Conservation (phyloP, 768 basidiomycete species). For the Serendipita sp. region DNA sequence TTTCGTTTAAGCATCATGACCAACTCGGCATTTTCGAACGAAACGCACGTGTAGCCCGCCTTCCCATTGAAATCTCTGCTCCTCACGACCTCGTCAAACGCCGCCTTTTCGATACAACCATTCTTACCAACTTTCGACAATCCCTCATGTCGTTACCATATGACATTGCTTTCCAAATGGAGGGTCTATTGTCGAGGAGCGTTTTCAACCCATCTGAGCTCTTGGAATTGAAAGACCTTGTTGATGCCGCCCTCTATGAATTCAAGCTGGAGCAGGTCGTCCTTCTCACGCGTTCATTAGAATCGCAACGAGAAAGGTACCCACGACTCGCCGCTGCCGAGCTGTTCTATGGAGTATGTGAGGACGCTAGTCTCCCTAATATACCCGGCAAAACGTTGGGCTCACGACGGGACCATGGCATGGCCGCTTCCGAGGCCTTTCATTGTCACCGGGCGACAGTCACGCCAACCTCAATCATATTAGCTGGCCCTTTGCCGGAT, state of each 20-base stretch:
- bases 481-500: constrained; percentile 42
- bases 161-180: constrained; percentile 63
- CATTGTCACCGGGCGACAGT: constrained; percentile 22
- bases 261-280: not conserved
- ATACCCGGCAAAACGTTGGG: not conserved
- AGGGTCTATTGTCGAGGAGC: constrained; percentile 47
- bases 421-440: not conserved
- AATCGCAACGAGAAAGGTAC: no score
- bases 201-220: constrained; percentile 49
- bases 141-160: constrained; percentile 38
- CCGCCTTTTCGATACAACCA: not conserved
- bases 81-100: not conserved
- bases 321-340: not conserved
- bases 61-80: not conserved
- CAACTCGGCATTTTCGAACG: not conserved
- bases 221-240: not conserved
- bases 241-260: not conserved
- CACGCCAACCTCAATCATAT: constrained; percentile 37
- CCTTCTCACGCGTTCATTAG: not conserved
- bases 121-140: not conserved
- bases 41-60: not conserved
- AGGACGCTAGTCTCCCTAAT: not conserved
- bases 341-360: not conserved
- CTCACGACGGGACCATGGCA: not conserved
- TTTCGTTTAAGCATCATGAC: not conserved